Base-by-base conservation (phyloP, 371 early-diverging fungal genomes). In the Smittium culicis region DNA sequence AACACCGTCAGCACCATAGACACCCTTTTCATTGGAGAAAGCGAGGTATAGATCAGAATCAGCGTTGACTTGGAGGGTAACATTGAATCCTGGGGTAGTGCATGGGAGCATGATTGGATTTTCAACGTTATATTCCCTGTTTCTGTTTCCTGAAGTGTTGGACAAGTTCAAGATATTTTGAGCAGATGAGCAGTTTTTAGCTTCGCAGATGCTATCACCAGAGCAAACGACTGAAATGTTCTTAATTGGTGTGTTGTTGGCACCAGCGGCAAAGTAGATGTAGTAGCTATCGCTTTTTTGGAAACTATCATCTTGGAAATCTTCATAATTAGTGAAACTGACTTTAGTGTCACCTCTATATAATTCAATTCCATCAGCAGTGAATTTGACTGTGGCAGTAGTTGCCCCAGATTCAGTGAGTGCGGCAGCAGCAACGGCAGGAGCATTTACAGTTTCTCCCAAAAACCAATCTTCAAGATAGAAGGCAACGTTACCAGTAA, bases 41-140 rank as follows among this genome's bases (percentile, higher is more conserved):
- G 60, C 60, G 5, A 59, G 28, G n/a, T 11, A 59, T 32, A 59
- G 60, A 32, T 59, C 60, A 59, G 60, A 59, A 25, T 59, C 60
- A 16, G 60, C 5, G 16, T 11, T 59, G 25, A 32, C 60, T 11
- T 59, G 5, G 28, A 32, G 16, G n/a, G 60, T 11, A 32, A 59
- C 16, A 27, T 25, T n/a, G n/a, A 59, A 59, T 5, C 11, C 60
- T 11, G 5, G 11, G 5, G 28, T 32, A 14, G 28, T 11, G 32
- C 60, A 59, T 5, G 60, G 60, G 11, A 59, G 16, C 5, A 59
- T 5, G 5, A 59, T 59, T 32, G 60, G 32, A 11, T 5, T 14
- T 11, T 59, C n/a, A 32, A 59, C 16, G 60, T 59, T 25, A 32
- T 59, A 59, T 14, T 59, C 16, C n/a, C n/a, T 59, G 5, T 11